Evolutionary conservation across 176 grass and related monocot genomes (phyloP), one percentile per base, ranked within the genome.

Genomic region (Tillandsia leiboldiana): DNA sequence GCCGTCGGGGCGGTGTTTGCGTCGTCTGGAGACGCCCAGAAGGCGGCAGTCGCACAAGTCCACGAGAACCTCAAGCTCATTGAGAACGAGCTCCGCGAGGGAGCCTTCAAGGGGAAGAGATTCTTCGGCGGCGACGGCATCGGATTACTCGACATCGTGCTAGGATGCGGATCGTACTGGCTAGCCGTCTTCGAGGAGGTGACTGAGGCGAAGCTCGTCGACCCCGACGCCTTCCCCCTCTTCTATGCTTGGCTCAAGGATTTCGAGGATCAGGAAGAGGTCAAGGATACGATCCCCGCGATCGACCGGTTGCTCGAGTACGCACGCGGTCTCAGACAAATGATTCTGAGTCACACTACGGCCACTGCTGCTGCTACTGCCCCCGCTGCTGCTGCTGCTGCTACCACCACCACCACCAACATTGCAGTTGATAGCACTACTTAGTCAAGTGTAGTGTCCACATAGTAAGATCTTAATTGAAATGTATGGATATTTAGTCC

Each of bases 161-260:
- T 93, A 1, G 90, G 90, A 1, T 93, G 90, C 67, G 90, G 90
- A 6, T 93, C 90, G 11, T 93, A 89, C 86, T 93, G 90, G 90
- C 86, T 93, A 3, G 86, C 86, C 69, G 86, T 93, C 3, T 93
- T 93, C 72, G 90, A 93, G 68, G 90, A 89, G 54, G 86, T 93
- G 1, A 89, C 83, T 8, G 90, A 79, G 5, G 80, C 86, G 72
- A 87, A 84, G 74, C 83, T 93, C 12, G 90, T 93, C n/a, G 86
- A 89, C 58, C 74, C 83, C 8, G 78, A 79, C 9, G 85, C 83
- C 12, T 89, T 93, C 83, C 90, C 90, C 57, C 80, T 86, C 68
- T 93, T 93, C 73, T 51, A 79, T 73, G 64, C 83, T 51, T 93
- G 90, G 90, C 83, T 93, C 11, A 86, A 72, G 8, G 86, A 86